Evolutionary conservation across 768 basidiomycete genomes (phyloP).

Genomic region (Paxillus rubicundulus): DNA sequence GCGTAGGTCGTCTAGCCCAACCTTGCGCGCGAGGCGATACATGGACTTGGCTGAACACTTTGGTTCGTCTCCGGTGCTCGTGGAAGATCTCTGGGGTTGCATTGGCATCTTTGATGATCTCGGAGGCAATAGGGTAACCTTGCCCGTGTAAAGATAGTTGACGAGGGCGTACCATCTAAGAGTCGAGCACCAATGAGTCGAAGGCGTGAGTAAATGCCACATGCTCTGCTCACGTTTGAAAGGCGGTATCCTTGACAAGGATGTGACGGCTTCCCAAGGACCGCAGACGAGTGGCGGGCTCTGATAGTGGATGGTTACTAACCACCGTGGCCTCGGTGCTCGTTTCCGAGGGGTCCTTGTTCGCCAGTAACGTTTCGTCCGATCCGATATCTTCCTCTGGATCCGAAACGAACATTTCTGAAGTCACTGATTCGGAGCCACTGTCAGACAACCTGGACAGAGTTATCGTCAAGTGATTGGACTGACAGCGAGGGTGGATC

Average conservation of each 20-base stretch:
- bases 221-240: constrained; percentile 21
- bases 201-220: too few relatives aligned
- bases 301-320: too few relatives aligned
- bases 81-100: not conserved
- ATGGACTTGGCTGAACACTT: constrained; percentile 45
- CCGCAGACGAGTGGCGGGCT: constrained; percentile 7
- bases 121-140: constrained; percentile 32
- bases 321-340: constrained; percentile 7
- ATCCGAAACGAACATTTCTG: constrained; percentile 19
- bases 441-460: constrained; percentile 9
- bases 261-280: constrained; percentile 23
- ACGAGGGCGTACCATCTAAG: constrained; percentile 40
- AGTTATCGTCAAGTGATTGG: not conserved
- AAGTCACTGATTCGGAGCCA: constrained; percentile 11
- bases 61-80: not conserved
- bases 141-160: constrained; percentile 39
- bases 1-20: constrained; percentile 18
- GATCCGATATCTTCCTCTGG: constrained; percentile 6
- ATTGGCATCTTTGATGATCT: constrained; percentile 8
- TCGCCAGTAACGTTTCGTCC: not conserved
- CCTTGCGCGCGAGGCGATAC: constrained; percentile 37
- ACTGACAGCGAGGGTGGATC: not conserved
- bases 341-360: constrained; percentile 4
- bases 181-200: not conserved
- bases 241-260: constrained; percentile 28